Percentiles rank a stretch among this genome's conserved stretches.
These are phyloP conservation scores for Pseudohalonectria lignicola DNA, from an alignment of 2,329 filamentous ascomycete genomes.

Conservation along the genomic window DNA sequence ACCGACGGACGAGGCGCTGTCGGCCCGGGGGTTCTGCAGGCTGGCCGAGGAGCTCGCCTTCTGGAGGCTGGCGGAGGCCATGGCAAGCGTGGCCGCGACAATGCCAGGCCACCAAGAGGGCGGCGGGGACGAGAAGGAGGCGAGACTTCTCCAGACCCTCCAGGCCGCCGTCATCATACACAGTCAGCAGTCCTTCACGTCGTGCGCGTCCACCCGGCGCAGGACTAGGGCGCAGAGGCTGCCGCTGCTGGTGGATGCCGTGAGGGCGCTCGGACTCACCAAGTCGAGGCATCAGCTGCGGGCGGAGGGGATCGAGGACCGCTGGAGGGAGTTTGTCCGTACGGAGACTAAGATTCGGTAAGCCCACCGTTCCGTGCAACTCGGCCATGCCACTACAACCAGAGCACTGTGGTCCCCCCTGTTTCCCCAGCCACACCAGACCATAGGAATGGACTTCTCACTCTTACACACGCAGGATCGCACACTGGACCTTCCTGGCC, in stretches of 20 bases:
- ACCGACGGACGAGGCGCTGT: conserved; percentile 1
- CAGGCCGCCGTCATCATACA: conserved; percentile 14
- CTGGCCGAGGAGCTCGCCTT: conserved; percentile 4
- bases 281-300: neutral
- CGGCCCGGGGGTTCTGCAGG: neutral
- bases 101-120: neutral
- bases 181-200: conserved; percentile 10
- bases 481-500: conserved; percentile 11
- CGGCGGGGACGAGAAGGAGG: neutral
- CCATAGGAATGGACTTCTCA: no score
- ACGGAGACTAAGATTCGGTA: conserved; percentile 1
- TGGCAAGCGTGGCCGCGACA: neutral
- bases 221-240: conserved; percentile 8
- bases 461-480: conserved; percentile 13
- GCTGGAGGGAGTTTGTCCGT: conserved; percentile 1
- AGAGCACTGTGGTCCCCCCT: no score
- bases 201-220: conserved; percentile 7
- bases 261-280: conserved; percentile 6
- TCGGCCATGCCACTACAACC: no score
- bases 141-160: conserved; percentile 8
- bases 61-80: neutral
- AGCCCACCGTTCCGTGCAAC: neutral
- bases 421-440: no score
- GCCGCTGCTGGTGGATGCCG: conserved; percentile 9
- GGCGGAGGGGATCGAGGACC: neutral